Conservation (phyloP, 495 filamentous ascomycete genomes). For the Daldinia loculata region DNA sequence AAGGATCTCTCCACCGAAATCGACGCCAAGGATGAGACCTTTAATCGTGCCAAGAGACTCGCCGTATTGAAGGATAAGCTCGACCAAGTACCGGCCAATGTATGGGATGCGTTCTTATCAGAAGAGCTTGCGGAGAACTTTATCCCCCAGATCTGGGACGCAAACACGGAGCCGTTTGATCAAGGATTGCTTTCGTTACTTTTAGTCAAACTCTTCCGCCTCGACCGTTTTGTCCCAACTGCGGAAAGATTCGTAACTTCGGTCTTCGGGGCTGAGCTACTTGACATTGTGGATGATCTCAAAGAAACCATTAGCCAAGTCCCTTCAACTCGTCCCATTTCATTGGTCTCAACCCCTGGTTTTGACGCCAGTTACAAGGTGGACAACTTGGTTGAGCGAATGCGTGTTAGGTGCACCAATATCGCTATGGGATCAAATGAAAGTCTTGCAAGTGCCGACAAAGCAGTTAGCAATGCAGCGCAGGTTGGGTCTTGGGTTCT, state of each 20-base stretch:
- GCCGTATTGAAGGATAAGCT: conserved; percentile 78
- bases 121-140: conserved; percentile 90
- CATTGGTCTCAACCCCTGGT: conserved; percentile 91
- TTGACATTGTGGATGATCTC: conserved; percentile 84
- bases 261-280: conserved; percentile 85
- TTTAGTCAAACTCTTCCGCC: conserved; percentile 90
- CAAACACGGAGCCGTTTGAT: conserved; percentile 69
- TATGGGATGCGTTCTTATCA: conserved; percentile 81
- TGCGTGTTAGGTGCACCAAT: conserved; percentile 83
- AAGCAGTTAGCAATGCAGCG: conserved; percentile 92
- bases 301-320: conserved; percentile 86
- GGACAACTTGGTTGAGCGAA: conserved; percentile 88
- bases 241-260: conserved; percentile 89
- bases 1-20: conserved; percentile 77
- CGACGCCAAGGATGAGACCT: conserved; percentile 71
- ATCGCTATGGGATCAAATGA: conserved; percentile 99
- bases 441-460: conserved; percentile 88
- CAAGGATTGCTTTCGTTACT: conserved; percentile 84
- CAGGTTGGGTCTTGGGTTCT: conserved; percentile 95
- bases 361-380: conserved; percentile 99
- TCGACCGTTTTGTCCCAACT: conserved; percentile 92
- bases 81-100: conserved; percentile 62
- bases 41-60: conserved; percentile 72
- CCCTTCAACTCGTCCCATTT: conserved; percentile 82
- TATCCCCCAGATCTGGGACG: conserved; percentile 81